Percentiles rank a stretch among this genome's conserved stretches.
phyloP scores from a whole-genome alignment of 2,329 filamentous ascomycete genomes.

The Exophiala calicioides region DNA sequence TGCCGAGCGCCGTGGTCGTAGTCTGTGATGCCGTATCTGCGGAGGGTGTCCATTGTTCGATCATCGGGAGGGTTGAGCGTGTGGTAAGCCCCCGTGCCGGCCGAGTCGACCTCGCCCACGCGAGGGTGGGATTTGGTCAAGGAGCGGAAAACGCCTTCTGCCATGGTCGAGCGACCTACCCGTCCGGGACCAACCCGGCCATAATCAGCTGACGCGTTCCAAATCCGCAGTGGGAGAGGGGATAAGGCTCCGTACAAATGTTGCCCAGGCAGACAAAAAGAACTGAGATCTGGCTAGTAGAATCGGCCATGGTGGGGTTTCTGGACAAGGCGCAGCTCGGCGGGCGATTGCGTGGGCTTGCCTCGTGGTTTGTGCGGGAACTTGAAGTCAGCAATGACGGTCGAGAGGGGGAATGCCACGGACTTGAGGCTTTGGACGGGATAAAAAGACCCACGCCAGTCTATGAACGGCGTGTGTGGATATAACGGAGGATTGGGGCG shows the following conservation, averaged over 20 bases:
- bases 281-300: slow-evolving; percentile 59
- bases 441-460: too few relatives aligned
- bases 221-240: slow-evolving; percentile 8
- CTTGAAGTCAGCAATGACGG: too few relatives aligned
- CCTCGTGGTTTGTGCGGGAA: background rate
- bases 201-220: slow-evolving; percentile 11
- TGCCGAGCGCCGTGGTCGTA: slow-evolving; percentile 78
- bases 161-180: slow-evolving; percentile 83
- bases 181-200: too few relatives aligned
- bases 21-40: slow-evolving; percentile 70
- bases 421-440: too few relatives aligned
- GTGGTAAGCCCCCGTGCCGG: slow-evolving; percentile 89
- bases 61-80: slow-evolving; percentile 73
- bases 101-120: slow-evolving; percentile 76
- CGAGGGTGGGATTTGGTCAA: slow-evolving; percentile 54
- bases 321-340: slow-evolving; percentile 12
- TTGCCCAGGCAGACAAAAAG: slow-evolving; percentile 97
- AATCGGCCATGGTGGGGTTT: slow-evolving; percentile 20
- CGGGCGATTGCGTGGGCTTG: slow-evolving; percentile 13
- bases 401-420: background rate
- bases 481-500: too few relatives aligned
- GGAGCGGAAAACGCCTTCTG: slow-evolving; percentile 85
- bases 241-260: slow-evolving; percentile 71
- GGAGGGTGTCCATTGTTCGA: slow-evolving; percentile 78
- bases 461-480: too few relatives aligned